phyloP scores from a whole-genome alignment of 2,329 filamentous ascomycete species.

The Chrysoporthe cubensis region DNA sequence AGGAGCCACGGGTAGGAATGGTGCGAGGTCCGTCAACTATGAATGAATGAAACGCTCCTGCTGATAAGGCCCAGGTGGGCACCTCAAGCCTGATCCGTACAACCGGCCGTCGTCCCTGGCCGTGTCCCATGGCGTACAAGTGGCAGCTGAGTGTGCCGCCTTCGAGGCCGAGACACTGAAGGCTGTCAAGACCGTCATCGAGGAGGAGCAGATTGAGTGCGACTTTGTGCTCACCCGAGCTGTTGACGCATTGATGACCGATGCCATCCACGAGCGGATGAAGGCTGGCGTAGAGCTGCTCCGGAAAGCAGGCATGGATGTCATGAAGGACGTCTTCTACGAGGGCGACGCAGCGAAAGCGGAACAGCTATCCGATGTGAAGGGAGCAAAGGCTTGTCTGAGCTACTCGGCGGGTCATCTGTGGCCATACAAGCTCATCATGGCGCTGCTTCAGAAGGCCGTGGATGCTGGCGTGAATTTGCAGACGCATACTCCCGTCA shows the following conservation, averaged over 20 bases:
- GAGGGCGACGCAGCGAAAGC: constrained; percentile 34
- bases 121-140: constrained; percentile 34
- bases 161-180: constrained; percentile 37
- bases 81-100: constrained; percentile 42
- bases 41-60: constrained; percentile 12
- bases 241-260: constrained; percentile 43
- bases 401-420: constrained; percentile 37
- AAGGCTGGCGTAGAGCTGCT: constrained; percentile 39
- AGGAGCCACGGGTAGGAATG: constrained; percentile 44
- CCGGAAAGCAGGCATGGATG: constrained; percentile 34
- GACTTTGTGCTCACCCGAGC: constrained; percentile 48
- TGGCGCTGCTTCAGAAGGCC: constrained; percentile 33
- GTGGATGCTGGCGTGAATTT: constrained; percentile 34
- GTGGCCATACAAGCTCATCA: constrained; percentile 41
- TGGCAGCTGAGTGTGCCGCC: constrained; percentile 36
- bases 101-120: constrained; percentile 33
- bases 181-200: constrained; percentile 42
- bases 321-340: constrained; percentile 37
- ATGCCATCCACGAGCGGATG: constrained; percentile 31
- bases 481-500: constrained; percentile 36
- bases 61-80: constrained; percentile 30
- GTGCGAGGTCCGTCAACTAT: constrained; percentile 30
- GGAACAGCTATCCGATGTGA: constrained; percentile 41
- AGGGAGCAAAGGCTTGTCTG: constrained; percentile 40
- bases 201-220: constrained; percentile 46